Evolutionary conservation across 345 rosid genomes (phyloP).

Genomic region (Syzygium aqueum): DNA sequence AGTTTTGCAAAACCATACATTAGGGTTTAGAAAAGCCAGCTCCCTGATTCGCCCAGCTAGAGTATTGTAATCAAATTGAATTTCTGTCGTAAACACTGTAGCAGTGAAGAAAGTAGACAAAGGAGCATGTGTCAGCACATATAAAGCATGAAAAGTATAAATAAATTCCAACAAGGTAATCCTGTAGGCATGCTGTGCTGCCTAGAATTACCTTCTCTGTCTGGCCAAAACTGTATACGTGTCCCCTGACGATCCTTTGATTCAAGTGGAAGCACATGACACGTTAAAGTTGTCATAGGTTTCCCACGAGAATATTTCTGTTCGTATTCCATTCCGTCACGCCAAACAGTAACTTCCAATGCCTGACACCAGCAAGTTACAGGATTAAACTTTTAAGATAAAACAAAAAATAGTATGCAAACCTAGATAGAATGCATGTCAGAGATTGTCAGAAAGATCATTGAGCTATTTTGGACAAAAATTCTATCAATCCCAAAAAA

Average conservation of each 20-base stretch:
- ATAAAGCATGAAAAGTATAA: background rate
- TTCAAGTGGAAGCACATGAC: constrained; percentile 48
- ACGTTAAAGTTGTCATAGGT: constrained; percentile 48
- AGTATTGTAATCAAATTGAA: constrained; percentile 81
- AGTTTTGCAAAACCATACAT: constrained; percentile 30
- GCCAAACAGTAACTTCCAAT: constrained; percentile 85
- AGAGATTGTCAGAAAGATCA: background rate
- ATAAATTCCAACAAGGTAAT: background rate
- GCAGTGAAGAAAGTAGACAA: background rate
- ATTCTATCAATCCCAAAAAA: background rate
- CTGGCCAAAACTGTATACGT: constrained; percentile 89
- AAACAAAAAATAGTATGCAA: background rate
- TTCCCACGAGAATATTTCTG: constrained; percentile 92
- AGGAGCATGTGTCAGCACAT: background rate
- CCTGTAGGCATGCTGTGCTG: background rate
- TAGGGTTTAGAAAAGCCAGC: constrained; percentile 91
- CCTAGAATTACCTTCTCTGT: constrained; percentile 61
- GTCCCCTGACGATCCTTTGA: constrained; percentile 61
- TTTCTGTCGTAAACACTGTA: constrained; percentile 82
- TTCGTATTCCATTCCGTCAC: constrained; percentile 67
- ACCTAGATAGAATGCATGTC: background rate
- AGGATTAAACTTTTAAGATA: background rate
- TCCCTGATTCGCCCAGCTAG: constrained; percentile 90
- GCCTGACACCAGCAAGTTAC: constrained; percentile 27
- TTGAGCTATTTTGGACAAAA: background rate